Evolutionary conservation across 2,329 filamentous ascomycete species (phyloP).

Genomic region (Cordyceps cateniannulata): DNA sequence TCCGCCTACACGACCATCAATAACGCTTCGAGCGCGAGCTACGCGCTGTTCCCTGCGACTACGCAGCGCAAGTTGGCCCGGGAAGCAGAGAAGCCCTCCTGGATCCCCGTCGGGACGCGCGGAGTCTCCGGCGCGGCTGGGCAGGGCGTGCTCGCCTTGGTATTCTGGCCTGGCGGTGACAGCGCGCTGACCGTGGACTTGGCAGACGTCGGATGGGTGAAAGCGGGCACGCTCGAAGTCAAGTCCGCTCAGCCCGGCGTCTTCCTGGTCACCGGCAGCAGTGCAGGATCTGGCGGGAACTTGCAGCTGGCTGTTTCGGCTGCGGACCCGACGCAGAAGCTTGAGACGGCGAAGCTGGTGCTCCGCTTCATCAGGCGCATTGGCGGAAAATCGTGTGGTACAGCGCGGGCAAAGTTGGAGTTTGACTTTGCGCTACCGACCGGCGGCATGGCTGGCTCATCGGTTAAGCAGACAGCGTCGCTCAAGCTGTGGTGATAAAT

Average conservation of each 20-base stretch:
- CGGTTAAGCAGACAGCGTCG: slow-evolving; percentile 12
- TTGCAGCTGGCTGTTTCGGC: slow-evolving; percentile 13
- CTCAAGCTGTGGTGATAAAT: not conserved
- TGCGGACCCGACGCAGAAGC: slow-evolving; percentile 19
- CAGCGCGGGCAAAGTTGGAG: not conserved
- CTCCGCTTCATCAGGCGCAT: slow-evolving; percentile 1
- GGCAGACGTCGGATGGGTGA: slow-evolving; percentile 16
- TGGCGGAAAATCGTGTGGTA: not conserved
- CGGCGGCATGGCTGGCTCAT: slow-evolving; percentile 17
- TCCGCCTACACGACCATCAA: slow-evolving; percentile 16
- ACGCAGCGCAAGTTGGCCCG: slow-evolving; percentile 8
- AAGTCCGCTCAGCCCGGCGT: slow-evolving; percentile 15
- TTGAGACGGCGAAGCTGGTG: slow-evolving; percentile 10
- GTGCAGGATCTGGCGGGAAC: slow-evolving; percentile 1
- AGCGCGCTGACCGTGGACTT: slow-evolving; percentile 15
- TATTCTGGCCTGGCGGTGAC: slow-evolving; percentile 19
- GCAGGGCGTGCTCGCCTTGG: slow-evolving; percentile 14
- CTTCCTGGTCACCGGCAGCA: slow-evolving; percentile 14
- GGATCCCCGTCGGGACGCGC: slow-evolving; percentile 13
- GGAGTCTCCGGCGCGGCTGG: slow-evolving; percentile 17
- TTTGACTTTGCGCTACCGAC: slow-evolving; percentile 15
- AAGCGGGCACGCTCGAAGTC: slow-evolving; percentile 14
- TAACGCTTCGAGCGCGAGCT: slow-evolving; percentile 15
- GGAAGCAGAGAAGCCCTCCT: slow-evolving; percentile 14
- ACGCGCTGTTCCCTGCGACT: slow-evolving; percentile 17